Base-by-base conservation (phyloP, 2,329 filamentous ascomycete species). In the Diaporthe sp. region DNA sequence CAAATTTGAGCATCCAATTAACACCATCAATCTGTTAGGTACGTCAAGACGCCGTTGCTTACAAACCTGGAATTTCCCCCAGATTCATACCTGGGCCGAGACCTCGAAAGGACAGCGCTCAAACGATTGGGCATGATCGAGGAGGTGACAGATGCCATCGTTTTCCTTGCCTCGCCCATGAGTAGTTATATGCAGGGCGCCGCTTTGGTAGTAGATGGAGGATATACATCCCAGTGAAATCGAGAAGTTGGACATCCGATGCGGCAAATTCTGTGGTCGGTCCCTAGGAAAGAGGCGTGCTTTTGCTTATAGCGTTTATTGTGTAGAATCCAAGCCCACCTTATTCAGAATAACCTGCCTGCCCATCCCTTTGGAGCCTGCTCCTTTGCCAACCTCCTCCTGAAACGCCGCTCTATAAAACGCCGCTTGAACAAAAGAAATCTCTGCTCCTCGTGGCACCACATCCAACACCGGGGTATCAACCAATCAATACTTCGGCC, bases 91-190 rank as follows among this genome's bases (percentile, higher is more conserved):
- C 22, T 67, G 3, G 30, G 47, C 22, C 61, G 45, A 22, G 86
- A 88, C 68, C 81, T 89, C 28, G 80, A 81, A 1, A 85, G 84
- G 74, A 87, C 87, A 5, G 87, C 89, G 0, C 76, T 90, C 61
- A 81, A 83, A n/a, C 84, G 89, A 12, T 79, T 89, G 42, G 87
- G 83, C 0, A 79, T 80, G 28, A 82, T 86, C 22, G 87, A 90
- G 33, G 89, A 91, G 80, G 85, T 91, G 76, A 88, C 87, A 0
- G 88, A 91, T 76, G 82, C 84, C 42, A 86, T 90, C 35, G 81
- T 86, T 0, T 89, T 89, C 73, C 78, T 91, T 74, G 87, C 86
- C 25, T 89, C 87, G 42, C 83, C 85, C 2, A 84, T 89, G 83
- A 86, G 86, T 72, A 89, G 88, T 73, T 90, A 85, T 77, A 87